Evolutionary conservation across 2,329 filamentous ascomycete genomes (phyloP).

Genomic region (Beauveria varroae): DNA sequence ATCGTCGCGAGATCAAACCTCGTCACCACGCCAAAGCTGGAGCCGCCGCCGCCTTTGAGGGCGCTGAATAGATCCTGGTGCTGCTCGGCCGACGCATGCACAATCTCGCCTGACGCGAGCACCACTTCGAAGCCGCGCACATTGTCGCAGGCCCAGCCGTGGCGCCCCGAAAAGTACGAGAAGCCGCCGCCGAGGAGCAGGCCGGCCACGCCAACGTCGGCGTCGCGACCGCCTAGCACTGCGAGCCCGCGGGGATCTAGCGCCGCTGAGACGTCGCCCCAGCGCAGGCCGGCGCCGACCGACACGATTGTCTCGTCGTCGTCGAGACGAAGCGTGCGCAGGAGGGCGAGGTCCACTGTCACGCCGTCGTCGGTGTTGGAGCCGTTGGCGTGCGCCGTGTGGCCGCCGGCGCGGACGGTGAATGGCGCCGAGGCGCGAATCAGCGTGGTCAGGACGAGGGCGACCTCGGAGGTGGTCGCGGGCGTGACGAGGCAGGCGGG

Average conservation of each 20-base stretch:
- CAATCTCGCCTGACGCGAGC: constrained; percentile 35
- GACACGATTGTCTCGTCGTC: constrained; percentile 21
- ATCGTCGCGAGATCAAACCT: constrained; percentile 24
- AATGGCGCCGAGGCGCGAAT: constrained; percentile 25
- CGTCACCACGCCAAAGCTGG: constrained; percentile 34
- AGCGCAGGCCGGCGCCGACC: constrained; percentile 37
- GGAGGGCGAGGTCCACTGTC: constrained; percentile 34
- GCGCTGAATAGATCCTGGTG: constrained; percentile 38
- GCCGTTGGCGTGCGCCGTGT: constrained; percentile 36
- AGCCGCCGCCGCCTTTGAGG: constrained; percentile 31
- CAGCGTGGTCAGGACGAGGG: constrained; percentile 14
- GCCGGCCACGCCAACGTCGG: constrained; percentile 13
- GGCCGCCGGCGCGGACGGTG: constrained; percentile 44
- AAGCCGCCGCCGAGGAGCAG: constrained; percentile 28
- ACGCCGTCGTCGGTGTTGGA: constrained; percentile 35
- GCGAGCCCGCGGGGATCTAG: constrained; percentile 28
- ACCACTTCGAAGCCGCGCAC: constrained; percentile 40
- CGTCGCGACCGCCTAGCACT: constrained; percentile 12
- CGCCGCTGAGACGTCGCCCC: constrained; percentile 32
- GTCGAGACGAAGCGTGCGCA: constrained; percentile 29
- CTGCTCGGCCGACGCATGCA: constrained; percentile 28
- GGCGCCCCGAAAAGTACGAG: constrained; percentile 37
- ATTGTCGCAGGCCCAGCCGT: constrained; percentile 26
- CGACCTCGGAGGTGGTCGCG: constrained; percentile 12
- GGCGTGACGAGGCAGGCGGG: constrained; percentile 16